Evolutionary conservation across 1,284 basidiomycete species (phyloP).

Genomic region (Sanghuangporus baumii): DNA sequence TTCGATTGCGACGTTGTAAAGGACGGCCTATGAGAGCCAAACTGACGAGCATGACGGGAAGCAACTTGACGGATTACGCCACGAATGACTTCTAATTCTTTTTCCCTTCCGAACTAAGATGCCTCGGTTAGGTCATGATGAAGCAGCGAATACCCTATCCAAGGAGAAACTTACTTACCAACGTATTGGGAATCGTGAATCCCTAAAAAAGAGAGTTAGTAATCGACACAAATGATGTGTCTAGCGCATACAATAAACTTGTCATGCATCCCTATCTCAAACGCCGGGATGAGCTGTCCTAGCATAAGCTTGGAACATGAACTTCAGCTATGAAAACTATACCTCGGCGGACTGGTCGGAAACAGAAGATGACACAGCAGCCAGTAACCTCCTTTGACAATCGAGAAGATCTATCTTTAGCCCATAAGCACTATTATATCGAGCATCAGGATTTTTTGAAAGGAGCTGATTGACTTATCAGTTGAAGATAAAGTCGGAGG

Average conservation of each 20-base stretch:
- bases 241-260: conserved; percentile 46
- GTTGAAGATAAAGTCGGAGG: conserved; percentile 1
- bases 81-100: conserved; percentile 58
- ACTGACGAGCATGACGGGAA: conserved; percentile 53
- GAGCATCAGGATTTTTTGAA: conserved; percentile 54
- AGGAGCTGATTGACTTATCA: conserved; percentile 41
- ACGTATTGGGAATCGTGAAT: conserved; percentile 59
- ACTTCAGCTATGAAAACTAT: conserved; percentile 15
- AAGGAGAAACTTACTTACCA: conserved; percentile 35
- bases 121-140: background rate
- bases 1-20: conserved; percentile 32
- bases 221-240: conserved; percentile 7
- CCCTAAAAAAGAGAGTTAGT: conserved; percentile 33
- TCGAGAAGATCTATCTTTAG: conserved; percentile 59
- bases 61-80: conserved; percentile 61
- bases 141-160: background rate
- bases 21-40: conserved; percentile 38
- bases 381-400: conserved; percentile 56
- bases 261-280: conserved; percentile 59
- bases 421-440: conserved; percentile 67
- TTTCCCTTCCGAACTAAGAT: conserved; percentile 59
- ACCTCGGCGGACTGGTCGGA: conserved; percentile 56
- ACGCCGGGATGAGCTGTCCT: conserved; percentile 54
- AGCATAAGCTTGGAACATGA: conserved; percentile 7
- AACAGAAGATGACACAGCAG: conserved; percentile 47